Percentiles rank a stretch among this genome's conserved stretches.
Conservation (phyloP, 805 yeast genomes). For the Myxozyma monticola region DNA sequence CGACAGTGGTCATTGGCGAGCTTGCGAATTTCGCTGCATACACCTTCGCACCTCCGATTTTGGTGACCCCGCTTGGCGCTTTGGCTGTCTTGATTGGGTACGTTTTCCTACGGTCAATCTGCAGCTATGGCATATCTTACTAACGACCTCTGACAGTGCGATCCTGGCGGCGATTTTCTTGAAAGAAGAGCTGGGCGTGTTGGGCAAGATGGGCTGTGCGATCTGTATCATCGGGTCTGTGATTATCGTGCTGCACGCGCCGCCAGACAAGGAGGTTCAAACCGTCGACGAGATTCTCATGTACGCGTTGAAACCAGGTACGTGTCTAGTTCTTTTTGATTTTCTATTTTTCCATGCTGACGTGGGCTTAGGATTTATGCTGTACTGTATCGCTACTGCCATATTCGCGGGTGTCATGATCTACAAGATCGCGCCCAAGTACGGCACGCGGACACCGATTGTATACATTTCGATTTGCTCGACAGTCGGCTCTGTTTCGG, state of each 20-base stretch:
- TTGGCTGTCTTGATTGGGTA: constrained; percentile 80
- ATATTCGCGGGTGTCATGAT: constrained; percentile 75
- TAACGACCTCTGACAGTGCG: constrained; percentile 46
- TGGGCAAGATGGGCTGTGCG: constrained; percentile 92
- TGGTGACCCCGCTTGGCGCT: constrained; percentile 92
- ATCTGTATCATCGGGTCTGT: constrained; percentile 85
- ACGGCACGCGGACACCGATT: constrained; percentile 82
- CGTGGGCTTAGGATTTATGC: constrained; percentile 52
- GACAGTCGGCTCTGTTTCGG: constrained; percentile 84
- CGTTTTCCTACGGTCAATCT: not conserved
- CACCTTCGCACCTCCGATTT: constrained; percentile 90
- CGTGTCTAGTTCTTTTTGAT: not conserved
- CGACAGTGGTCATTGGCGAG: constrained; percentile 79
- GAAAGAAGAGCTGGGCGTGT: constrained; percentile 80
- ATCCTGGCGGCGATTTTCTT: constrained; percentile 81
- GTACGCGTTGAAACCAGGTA: constrained; percentile 70
- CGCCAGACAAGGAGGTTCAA: constrained; percentile 84
- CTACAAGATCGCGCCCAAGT: constrained; percentile 74
- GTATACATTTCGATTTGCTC: constrained; percentile 88
- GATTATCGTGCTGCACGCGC: constrained; percentile 86
- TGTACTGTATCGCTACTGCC: constrained; percentile 63
- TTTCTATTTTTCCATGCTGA: not conserved
- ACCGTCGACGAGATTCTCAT: constrained; percentile 85
- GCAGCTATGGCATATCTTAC: not conserved
- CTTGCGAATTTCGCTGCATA: constrained; percentile 92